These are phyloP conservation scores for Exophiala spinifera DNA, from an alignment of 2,329 filamentous ascomycete species.

Conservation along the genomic window DNA sequence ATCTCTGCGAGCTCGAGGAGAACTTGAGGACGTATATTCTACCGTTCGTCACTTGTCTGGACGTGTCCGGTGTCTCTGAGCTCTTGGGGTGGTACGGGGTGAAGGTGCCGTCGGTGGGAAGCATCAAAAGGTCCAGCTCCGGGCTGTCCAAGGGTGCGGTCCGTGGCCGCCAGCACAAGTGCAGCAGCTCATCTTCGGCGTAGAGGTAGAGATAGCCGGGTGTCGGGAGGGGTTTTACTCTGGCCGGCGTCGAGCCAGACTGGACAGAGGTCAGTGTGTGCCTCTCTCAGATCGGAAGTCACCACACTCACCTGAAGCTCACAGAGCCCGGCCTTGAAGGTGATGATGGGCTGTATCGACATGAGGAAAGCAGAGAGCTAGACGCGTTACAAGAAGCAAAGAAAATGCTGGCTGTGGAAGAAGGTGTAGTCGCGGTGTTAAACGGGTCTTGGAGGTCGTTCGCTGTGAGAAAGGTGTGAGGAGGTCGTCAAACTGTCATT, in stretches of 20 bases:
- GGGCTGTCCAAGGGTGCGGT: conserved; percentile 66
- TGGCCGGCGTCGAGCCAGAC: conserved; percentile 53
- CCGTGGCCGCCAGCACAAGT: conserved; percentile 95
- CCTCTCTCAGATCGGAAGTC: neutral
- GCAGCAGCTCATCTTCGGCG: conserved; percentile 86
- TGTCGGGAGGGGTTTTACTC: conserved; percentile 68
- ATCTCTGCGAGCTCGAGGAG: conserved; percentile 80
- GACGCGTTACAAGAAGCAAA: too few relatives aligned
- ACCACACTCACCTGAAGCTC: conserved; percentile 67
- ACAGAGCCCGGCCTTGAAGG: conserved; percentile 93
- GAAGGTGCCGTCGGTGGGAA: conserved; percentile 85
- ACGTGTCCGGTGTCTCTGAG: conserved; percentile 55
- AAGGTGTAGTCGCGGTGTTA: too few relatives aligned
- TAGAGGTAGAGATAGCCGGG: conserved; percentile 91
- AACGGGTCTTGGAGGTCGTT: too few relatives aligned
- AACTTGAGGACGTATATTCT: conserved; percentile 94
- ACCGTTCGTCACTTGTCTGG: conserved; percentile 70
- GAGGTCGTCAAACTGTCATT: too few relatives aligned
- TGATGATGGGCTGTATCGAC: conserved; percentile 83
- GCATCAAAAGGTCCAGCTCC: conserved; percentile 88
- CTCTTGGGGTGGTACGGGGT: conserved; percentile 68
- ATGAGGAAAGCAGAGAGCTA: conserved; percentile 52
- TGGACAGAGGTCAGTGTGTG: neutral
- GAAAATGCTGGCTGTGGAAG: too few relatives aligned
- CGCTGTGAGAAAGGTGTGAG: too few relatives aligned